Evolutionary conservation across 2,329 filamentous ascomycete genomes (phyloP), one percentile per base, ranked within the genome.

Genomic region (Ceratocystis smalleyi): DNA sequence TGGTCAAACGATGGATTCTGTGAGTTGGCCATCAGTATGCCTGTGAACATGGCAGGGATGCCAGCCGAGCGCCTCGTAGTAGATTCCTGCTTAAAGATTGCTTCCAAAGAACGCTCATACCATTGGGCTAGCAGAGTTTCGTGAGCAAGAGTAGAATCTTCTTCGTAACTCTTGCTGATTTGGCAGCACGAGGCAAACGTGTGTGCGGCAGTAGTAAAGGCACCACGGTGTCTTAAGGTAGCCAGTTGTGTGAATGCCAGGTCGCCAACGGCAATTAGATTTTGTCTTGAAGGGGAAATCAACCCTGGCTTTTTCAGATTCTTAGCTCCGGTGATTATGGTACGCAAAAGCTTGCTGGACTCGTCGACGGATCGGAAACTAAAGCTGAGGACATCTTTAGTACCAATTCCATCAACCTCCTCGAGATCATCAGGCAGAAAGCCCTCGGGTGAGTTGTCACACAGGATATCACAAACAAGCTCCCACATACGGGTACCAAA

Each of bases 301-400:
- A 74, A 72, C 2, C 76, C 75, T 6, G 70, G 67, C 10, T 74
- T 70, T 8, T 77, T 76, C 17, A 75, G 75, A 62, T 80, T 78
- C 27, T 79, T 79, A 19, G 78, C 72, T 17, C 83, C 82, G 27
- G 77, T 74, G 24, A 86, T 74, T 45, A 88, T 79, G 0, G 80
- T 78, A 67, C 85, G 82, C 72, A 92, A 78, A 3, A 95, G 76
- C 64, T 89, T 84, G 73, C 90, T 94, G 27, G 91, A 89, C 75
- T 99, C 94, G 67, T 96, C 92, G n/a, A 96, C 79, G 5, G 91
- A 89, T 69, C 94, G 84, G 81, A 96, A 99, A 67, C 91, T 96
- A 73, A 94, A 99, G 68, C 92, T 97, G 59, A 99, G 75, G 19
- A 95, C 81, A 69, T 95, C 90, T 71, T 96, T 97, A 0, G 90